Evolutionary conservation across 2,329 filamentous ascomycete species (phyloP).

Genomic region (Aspergillus bombycis): DNA sequence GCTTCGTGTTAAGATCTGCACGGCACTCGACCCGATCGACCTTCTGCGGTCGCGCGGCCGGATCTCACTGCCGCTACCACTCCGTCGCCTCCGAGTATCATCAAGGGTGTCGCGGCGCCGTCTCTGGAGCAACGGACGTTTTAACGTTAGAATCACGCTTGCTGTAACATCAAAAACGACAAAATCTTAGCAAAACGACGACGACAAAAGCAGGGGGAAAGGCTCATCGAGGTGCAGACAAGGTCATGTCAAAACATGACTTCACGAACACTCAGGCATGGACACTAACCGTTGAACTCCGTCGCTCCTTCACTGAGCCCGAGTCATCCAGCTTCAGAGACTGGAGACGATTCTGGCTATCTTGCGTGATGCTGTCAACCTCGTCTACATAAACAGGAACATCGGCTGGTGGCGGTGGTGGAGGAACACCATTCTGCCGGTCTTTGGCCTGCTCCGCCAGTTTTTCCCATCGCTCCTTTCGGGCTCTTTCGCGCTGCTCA

Average conservation of each 20-base stretch:
- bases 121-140: constrained; percentile 51
- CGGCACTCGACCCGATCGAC: constrained; percentile 41
- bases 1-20: constrained; percentile 44
- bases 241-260: constrained; percentile 26
- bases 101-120: constrained; percentile 48
- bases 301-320: constrained; percentile 55
- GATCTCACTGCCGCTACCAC: constrained; percentile 46
- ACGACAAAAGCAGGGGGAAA: constrained; percentile 28
- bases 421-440: constrained; percentile 56
- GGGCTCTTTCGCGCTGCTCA: constrained; percentile 76
- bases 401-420: constrained; percentile 44
- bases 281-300: constrained; percentile 46
- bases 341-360: constrained; percentile 84
- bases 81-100: constrained; percentile 44
- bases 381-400: constrained; percentile 63
- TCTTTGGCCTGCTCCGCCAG: constrained; percentile 78
- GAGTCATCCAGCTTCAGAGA: constrained; percentile 82
- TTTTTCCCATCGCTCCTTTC: constrained; percentile 87
- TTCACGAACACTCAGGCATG: constrained; percentile 25
- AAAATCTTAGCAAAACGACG: constrained; percentile 46
- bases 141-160: constrained; percentile 52
- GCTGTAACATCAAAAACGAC: constrained; percentile 39
- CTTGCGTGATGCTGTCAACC: constrained; percentile 75
- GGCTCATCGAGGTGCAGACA: constrained; percentile 20
- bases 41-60: constrained; percentile 45